A percentile compares a stretch with the other conserved stretches of the same genome.
These are phyloP conservation scores for Starmerella apis DNA, from an alignment of 805 yeast genomes.

Conservation along the genomic window DNA sequence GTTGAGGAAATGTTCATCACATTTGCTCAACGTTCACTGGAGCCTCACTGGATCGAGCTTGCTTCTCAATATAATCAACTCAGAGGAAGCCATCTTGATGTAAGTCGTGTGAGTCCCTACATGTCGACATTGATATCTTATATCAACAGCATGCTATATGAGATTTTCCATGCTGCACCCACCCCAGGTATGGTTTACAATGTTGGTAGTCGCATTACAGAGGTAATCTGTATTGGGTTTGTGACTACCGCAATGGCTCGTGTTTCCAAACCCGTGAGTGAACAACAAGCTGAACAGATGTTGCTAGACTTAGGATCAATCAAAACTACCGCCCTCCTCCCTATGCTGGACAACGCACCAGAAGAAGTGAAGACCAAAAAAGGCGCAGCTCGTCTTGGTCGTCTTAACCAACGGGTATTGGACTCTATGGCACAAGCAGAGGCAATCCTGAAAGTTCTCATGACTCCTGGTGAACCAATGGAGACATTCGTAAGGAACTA, in stretches of 20 bases:
- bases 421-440: slow-evolving; percentile 38
- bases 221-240: slow-evolving; percentile 47
- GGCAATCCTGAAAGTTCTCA: slow-evolving; percentile 54
- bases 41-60: slow-evolving; percentile 76
- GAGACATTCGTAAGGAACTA: slow-evolving; percentile 54
- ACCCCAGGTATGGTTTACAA: slow-evolving; percentile 37
- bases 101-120: slow-evolving; percentile 20
- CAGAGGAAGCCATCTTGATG: slow-evolving; percentile 12
- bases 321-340: slow-evolving; percentile 40
- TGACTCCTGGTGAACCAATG: slow-evolving; percentile 57
- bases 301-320: slow-evolving; percentile 59
- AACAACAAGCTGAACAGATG: slow-evolving; percentile 68
- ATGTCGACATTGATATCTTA: slow-evolving; percentile 31
- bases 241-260: slow-evolving; percentile 43
- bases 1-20: slow-evolving; percentile 37
- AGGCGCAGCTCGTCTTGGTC: slow-evolving; percentile 24
- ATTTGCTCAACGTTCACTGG: slow-evolving; percentile 51
- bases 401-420: slow-evolving; percentile 13
- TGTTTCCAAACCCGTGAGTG: slow-evolving; percentile 53
- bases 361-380: slow-evolving; percentile 34
- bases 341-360: slow-evolving; percentile 26
- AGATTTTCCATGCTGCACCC: slow-evolving; percentile 44
- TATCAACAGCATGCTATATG: slow-evolving; percentile 37
- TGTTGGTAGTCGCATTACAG: slow-evolving; percentile 66
- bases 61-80: slow-evolving; percentile 32